phyloP scores from a whole-genome alignment of 768 basidiomycete species.

The Porpolomopsis calyptriformis region DNA sequence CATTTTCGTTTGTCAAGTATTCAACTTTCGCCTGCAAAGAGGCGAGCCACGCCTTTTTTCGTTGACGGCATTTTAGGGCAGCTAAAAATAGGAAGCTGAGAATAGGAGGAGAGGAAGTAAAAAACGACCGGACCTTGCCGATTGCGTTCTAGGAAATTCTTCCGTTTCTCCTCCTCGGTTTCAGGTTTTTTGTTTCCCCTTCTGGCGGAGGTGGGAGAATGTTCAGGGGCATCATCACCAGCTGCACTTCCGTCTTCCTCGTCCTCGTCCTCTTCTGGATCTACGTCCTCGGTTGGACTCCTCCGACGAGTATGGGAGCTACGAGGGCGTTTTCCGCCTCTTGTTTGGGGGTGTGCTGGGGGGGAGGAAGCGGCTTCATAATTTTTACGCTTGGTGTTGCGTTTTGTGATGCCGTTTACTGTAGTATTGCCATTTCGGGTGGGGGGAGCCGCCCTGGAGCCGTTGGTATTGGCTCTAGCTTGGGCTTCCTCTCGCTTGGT shows the following conservation, averaged over 20 bases:
- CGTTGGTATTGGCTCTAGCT: constrained; percentile 39
- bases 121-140: constrained; percentile 64
- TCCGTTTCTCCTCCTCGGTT: constrained; percentile 96
- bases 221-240: constrained; percentile 13
- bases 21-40: constrained; percentile 93
- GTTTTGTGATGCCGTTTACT: constrained; percentile 30
- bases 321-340: constrained; percentile 32
- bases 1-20: constrained; percentile 86
- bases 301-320: constrained; percentile 13
- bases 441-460: constrained; percentile 24
- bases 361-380: constrained; percentile 32
- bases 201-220: constrained; percentile 8
- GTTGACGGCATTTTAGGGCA: constrained; percentile 96
- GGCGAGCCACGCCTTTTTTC: constrained; percentile 96
- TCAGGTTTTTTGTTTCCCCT: constrained; percentile 61
- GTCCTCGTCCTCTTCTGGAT: constrained; percentile 33
- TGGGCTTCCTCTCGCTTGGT: constrained; percentile 89
- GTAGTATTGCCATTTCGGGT: constrained; percentile 17
- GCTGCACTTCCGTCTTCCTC: constrained; percentile 29
- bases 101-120: constrained; percentile 2
- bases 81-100: constrained; percentile 36
- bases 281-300: constrained; percentile 21
- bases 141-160: constrained; percentile 94
- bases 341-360: constrained; percentile 19
- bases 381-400: constrained; percentile 66